Conservation (phyloP, 1,284 basidiomycete genomes). For the Rhodotorula sp. region DNA sequence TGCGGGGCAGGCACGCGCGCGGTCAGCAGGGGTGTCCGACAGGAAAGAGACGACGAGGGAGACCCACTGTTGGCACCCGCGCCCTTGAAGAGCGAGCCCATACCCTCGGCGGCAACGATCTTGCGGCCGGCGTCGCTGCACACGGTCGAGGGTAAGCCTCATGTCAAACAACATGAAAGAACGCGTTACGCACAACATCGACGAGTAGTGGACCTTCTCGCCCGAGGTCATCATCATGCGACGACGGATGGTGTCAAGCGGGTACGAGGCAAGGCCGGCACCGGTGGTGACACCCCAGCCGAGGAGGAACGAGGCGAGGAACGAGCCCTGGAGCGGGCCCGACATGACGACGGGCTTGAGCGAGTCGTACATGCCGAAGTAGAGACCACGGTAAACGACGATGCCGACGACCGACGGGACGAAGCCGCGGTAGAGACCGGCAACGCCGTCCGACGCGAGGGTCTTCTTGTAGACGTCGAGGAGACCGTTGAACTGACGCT, state of each 20-base stretch:
- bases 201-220: conserved; percentile 69
- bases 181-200: conserved; percentile 42
- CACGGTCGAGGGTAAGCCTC: conserved; percentile 11
- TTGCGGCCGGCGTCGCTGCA: conserved; percentile 64
- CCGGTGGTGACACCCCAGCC: conserved; percentile 78
- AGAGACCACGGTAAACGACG: conserved; percentile 91
- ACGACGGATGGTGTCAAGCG: conserved; percentile 85
- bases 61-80: conserved; percentile 52
- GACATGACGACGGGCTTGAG: conserved; percentile 86
- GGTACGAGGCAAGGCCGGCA: conserved; percentile 93
- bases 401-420: conserved; percentile 92
- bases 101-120: conserved; percentile 84
- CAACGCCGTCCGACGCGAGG: conserved; percentile 59
- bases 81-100: conserved; percentile 88
- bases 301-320: conserved; percentile 79
- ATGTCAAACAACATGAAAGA: background rate
- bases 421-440: conserved; percentile 82
- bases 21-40: background rate
- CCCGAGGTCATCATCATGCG: conserved; percentile 69
- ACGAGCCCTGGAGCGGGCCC: conserved; percentile 82
- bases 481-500: conserved; percentile 91
- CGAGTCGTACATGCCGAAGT: conserved; percentile 73
- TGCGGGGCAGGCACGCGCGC: background rate
- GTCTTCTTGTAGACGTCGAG: conserved; percentile 94
- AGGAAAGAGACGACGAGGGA: background rate